Evolutionary conservation across 1,284 basidiomycete genomes (phyloP).

Genomic region (Cerioporus squamosus): DNA sequence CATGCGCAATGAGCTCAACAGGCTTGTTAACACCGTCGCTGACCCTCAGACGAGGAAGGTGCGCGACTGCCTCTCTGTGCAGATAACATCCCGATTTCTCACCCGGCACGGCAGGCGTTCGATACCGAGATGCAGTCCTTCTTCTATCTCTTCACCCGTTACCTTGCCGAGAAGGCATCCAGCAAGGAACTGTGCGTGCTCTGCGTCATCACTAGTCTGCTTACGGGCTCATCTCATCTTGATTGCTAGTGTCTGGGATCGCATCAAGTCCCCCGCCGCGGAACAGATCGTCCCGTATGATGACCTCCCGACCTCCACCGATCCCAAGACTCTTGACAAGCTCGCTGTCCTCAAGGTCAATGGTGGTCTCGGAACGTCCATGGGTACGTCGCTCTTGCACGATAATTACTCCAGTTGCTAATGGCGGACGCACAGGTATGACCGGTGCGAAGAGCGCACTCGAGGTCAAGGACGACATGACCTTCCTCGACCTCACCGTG

Average conservation of each 20-base stretch:
- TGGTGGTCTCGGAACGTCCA: slow-evolving; percentile 97
- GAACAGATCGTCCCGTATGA: slow-evolving; percentile 94
- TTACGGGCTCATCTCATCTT: not conserved
- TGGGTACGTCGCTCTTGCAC: slow-evolving; percentile 60
- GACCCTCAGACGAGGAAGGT: slow-evolving; percentile 87
- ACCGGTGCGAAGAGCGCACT: slow-evolving; percentile 92
- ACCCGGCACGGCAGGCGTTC: not conserved
- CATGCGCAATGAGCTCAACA: slow-evolving; percentile 98
- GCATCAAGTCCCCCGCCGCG: slow-evolving; percentile 91
- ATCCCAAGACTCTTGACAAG: slow-evolving; percentile 81
- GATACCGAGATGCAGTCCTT: slow-evolving; percentile 92
- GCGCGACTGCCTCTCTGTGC: slow-evolving; percentile 20
- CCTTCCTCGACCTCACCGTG: slow-evolving; percentile 97
- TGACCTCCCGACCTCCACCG: slow-evolving; percentile 65
- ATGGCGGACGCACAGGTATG: slow-evolving; percentile 64
- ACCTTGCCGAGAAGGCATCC: slow-evolving; percentile 94
- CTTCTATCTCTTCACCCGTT: slow-evolving; percentile 99
- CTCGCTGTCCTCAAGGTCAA: slow-evolving; percentile 99
- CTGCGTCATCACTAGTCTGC: slow-evolving; percentile 6
- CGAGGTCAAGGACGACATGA: slow-evolving; percentile 97
- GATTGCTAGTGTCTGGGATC: slow-evolving; percentile 88
- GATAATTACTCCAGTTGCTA: not conserved
- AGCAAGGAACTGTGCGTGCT: slow-evolving; percentile 87
- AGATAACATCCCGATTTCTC: not conserved
- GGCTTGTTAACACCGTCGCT: slow-evolving; percentile 83